Conservation (phyloP, 163 green algal species). For the Chlorella variabilis region DNA sequence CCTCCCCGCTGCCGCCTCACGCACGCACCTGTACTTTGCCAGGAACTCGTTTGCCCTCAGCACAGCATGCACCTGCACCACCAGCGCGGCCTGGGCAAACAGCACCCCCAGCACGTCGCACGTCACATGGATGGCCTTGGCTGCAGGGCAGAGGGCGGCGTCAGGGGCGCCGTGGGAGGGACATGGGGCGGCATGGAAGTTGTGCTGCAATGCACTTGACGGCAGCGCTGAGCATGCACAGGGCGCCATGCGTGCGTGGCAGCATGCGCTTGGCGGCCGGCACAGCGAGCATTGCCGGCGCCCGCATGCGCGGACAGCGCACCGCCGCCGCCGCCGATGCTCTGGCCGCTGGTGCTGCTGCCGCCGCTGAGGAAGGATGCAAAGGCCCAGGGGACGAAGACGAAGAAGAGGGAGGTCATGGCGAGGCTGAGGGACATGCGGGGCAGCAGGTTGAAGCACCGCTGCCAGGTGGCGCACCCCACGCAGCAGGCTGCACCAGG, state of each 20-base stretch:
- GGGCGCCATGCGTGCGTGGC: no score
- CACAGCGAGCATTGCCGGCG: no score
- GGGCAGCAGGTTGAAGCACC: conserved; percentile 51
- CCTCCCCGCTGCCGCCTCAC: background rate
- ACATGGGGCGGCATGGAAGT: no score
- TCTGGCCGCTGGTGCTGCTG: background rate
- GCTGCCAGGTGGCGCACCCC: conserved; percentile 55
- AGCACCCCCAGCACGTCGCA: conserved; percentile 33
- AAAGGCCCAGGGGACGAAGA: conserved; percentile 55
- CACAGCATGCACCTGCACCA: conserved; percentile 44
- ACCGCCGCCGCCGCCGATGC: background rate
- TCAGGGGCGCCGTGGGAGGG: no score
- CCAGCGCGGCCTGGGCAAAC: conserved; percentile 24
- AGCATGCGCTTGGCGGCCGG: no score
- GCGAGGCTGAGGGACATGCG: conserved; percentile 37
- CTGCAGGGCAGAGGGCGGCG: conserved; percentile 28
- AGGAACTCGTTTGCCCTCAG: conserved; percentile 43
- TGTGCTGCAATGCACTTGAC: no score
- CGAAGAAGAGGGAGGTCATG: conserved; percentile 38
- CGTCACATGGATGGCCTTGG: conserved; percentile 19
- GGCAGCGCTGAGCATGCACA: no score
- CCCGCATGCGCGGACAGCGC: no score
- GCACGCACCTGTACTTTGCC: conserved; percentile 10
- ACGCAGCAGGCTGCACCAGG: conserved; percentile 37
- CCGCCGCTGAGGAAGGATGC: conserved; percentile 24